Conservation (phyloP, 176 grass and related monocot genomes). For the Oryza coarctata region DNA sequence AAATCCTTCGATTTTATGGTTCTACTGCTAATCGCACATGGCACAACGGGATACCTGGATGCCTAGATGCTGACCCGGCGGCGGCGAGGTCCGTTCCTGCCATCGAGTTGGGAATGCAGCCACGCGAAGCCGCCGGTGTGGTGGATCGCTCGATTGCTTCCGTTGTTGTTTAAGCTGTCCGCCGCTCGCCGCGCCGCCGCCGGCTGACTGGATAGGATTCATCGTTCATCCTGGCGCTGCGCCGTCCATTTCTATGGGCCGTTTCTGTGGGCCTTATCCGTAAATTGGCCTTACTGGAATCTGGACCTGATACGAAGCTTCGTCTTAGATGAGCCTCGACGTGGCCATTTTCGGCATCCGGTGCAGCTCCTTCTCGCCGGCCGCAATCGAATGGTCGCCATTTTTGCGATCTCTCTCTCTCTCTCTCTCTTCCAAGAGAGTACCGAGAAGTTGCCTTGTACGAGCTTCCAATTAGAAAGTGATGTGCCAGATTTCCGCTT, state of each 20-base stretch:
- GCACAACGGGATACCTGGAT: neutral
- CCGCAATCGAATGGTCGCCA: neutral
- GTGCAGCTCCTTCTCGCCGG: neutral
- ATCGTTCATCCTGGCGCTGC: neutral
- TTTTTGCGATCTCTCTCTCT: neutral
- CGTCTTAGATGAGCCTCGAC: neutral
- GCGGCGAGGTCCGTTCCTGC: neutral
- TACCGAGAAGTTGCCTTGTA: neutral
- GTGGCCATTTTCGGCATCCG: neutral
- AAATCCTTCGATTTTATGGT: neutral
- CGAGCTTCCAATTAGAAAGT: neutral
- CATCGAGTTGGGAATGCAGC: neutral
- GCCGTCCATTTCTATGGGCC: neutral
- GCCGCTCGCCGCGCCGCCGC: neutral
- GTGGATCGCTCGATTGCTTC: neutral
- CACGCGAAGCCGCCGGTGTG: neutral
- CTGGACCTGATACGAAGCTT: neutral
- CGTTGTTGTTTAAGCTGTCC: neutral
- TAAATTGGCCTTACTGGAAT: neutral
- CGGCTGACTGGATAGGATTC: neutral
- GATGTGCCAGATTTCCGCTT: neutral
- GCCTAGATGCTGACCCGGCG: neutral
- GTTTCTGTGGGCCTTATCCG: neutral
- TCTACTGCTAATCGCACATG: neutral
- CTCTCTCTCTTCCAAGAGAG: neutral